Conservation (phyloP, 495 filamentous ascomycete genomes). For the Neurospora sp. region DNA sequence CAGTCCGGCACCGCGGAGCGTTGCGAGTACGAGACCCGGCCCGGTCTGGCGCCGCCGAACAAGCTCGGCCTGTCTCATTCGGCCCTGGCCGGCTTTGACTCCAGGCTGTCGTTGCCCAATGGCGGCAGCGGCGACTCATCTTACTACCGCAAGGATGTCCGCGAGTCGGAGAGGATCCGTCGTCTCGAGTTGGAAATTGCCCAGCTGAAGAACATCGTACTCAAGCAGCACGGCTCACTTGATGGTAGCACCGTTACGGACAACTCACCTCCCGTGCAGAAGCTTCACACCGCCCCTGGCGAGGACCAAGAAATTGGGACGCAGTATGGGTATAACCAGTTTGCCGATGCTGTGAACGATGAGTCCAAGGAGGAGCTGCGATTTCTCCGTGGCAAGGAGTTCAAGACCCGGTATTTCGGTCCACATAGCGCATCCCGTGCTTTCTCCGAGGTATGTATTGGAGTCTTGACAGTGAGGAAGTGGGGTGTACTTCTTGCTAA, state of each 20-base stretch:
- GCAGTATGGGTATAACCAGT: slow-evolving; percentile 13
- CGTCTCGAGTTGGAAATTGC: slow-evolving; percentile 39
- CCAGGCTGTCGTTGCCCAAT: slow-evolving; percentile 23
- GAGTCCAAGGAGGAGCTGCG: slow-evolving; percentile 20
- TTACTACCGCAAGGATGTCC: slow-evolving; percentile 22
- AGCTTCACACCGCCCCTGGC: slow-evolving; percentile 1
- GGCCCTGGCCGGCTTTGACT: slow-evolving; percentile 23
- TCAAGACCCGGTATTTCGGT: slow-evolving; percentile 40
- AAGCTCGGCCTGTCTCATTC: slow-evolving; percentile 25
- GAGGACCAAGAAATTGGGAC: slow-evolving; percentile 6
- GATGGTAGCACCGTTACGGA: slow-evolving; percentile 27
- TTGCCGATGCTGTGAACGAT: slow-evolving; percentile 9
- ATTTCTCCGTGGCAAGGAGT: slow-evolving; percentile 30
- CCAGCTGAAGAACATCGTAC: slow-evolving; percentile 33
- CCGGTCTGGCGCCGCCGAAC: slow-evolving; percentile 29
- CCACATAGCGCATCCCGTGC: slow-evolving; percentile 38
- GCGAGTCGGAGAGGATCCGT: slow-evolving; percentile 37
- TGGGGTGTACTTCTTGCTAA: slow-evolving; percentile 1
- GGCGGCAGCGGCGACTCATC: slow-evolving; percentile 14
- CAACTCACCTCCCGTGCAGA: slow-evolving; percentile 13
- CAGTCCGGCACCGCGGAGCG: slow-evolving; percentile 40
- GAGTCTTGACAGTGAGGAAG: not conserved
- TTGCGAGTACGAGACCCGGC: slow-evolving; percentile 40
- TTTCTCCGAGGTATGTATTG: slow-evolving; percentile 23
- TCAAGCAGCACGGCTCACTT: slow-evolving; percentile 25